Evolutionary conservation across 2,329 filamentous ascomycete genomes (phyloP).

Genomic region (Colletotrichum sp.): DNA sequence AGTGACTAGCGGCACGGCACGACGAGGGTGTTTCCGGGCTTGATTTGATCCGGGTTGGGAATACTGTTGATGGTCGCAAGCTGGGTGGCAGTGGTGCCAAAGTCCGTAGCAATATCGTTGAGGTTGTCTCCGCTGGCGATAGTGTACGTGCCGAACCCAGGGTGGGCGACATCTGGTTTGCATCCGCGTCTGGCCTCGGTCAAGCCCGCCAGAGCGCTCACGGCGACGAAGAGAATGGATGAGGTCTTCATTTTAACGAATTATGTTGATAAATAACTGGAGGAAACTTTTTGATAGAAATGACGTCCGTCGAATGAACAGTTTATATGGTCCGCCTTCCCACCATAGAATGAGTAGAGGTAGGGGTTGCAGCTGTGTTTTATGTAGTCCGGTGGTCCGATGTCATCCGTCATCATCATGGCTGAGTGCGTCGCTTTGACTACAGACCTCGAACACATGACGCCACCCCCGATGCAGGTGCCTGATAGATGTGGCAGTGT

Average conservation of each 20-base stretch:
- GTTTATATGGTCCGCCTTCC: not conserved
- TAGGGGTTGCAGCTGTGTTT: not conserved
- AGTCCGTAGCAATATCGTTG: not conserved
- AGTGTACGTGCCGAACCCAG: not conserved
- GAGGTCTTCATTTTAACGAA: not conserved
- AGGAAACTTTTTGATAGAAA: not conserved
- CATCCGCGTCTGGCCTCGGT: not conserved
- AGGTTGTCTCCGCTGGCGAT: not conserved
- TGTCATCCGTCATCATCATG: not conserved
- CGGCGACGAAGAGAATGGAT: not conserved
- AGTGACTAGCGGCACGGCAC: not conserved
- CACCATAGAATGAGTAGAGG: not conserved
- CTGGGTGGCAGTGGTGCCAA: not conserved
- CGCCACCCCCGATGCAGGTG: not conserved
- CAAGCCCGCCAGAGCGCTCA: not conserved
- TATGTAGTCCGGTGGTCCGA: not conserved
- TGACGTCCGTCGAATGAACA: fast-evolving
- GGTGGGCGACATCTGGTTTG: not conserved
- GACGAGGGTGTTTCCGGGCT: not conserved
- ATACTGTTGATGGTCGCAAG: not conserved
- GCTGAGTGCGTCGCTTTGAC: not conserved
- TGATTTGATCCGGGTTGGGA: not conserved
- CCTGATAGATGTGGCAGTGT: not conserved
- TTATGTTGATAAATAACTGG: not conserved
- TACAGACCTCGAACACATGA: not conserved